Evolutionary conservation across 192 early-diverging fungal species (phyloP).

Genomic region (Umbelopsis vinacea): DNA sequence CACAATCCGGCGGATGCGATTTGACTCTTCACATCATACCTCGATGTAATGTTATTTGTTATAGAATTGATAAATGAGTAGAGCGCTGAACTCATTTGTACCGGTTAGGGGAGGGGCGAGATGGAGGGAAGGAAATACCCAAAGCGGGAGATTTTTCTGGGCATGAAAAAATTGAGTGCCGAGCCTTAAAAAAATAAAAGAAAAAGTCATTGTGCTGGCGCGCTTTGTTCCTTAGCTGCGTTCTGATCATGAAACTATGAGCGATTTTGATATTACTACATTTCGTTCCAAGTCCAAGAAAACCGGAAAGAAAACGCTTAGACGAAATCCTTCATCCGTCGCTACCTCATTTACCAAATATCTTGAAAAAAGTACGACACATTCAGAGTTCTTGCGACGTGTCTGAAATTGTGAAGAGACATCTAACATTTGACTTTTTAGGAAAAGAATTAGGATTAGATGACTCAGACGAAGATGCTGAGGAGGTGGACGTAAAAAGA

Average conservation of each 20-base stretch:
- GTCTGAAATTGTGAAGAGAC: neutral
- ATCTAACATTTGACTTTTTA: neutral
- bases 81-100: constrained; percentile 41
- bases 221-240: neutral
- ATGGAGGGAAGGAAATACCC: constrained; percentile 1
- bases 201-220: neutral
- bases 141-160: neutral
- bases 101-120: neutral
- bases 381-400: no score
- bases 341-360: constrained; percentile 8
- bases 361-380: constrained; percentile 5
- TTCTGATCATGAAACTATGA: constrained; percentile 18
- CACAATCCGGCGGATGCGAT: constrained; percentile 69
- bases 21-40: constrained; percentile 53
- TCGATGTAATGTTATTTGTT: constrained; percentile 41
- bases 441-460: constrained; percentile 22
- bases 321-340: neutral
- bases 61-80: constrained; percentile 43
- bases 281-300: constrained; percentile 18
- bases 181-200: neutral
- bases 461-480: constrained; percentile 11
- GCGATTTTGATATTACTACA: constrained; percentile 31
- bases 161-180: constrained; percentile 4
- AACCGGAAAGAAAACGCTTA: neutral
- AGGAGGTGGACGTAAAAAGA: neutral